A percentile compares a stretch with the other conserved stretches of the same genome.
Conservation (phyloP, 768 basidiomycete genomes). For the Lactifluus hygrophoroides region DNA sequence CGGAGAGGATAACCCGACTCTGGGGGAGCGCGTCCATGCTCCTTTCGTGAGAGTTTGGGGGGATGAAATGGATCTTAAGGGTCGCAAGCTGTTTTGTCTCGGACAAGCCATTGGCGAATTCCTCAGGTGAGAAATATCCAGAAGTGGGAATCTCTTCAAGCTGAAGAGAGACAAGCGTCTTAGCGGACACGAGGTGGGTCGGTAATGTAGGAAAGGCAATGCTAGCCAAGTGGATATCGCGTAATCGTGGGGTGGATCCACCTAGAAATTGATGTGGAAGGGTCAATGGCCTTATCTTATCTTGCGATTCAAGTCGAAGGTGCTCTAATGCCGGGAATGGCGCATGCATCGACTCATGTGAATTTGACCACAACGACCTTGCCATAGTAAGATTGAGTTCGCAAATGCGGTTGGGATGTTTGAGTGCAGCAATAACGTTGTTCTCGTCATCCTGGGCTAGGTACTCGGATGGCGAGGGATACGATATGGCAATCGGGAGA, state of each 20-base stretch:
- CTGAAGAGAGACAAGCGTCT: neutral
- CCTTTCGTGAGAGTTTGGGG: neutral
- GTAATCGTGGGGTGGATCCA: neutral
- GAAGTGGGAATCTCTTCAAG: neutral
- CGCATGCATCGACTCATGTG: neutral
- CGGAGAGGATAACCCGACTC: neutral
- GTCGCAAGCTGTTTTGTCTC: neutral
- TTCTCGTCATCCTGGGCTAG: neutral
- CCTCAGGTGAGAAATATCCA: constrained; percentile 1
- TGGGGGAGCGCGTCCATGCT: neutral
- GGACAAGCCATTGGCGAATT: neutral
- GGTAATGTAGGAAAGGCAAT: constrained; percentile 1
- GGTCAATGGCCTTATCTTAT: neutral
- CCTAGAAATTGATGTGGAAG: neutral
- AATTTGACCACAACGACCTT: neutral
- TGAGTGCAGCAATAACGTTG: neutral
- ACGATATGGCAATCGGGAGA: neutral
- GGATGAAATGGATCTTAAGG: neutral
- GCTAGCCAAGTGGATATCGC: neutral
- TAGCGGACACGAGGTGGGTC: neutral
- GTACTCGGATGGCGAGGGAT: neutral
- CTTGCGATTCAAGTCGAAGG: neutral
- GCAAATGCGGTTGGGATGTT: neutral
- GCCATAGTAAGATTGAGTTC: neutral
- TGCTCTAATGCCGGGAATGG: neutral